These are phyloP conservation scores for Platanthera zijinensis DNA, from an alignment of 106 monocot genomes.

Conservation along the genomic window DNA sequence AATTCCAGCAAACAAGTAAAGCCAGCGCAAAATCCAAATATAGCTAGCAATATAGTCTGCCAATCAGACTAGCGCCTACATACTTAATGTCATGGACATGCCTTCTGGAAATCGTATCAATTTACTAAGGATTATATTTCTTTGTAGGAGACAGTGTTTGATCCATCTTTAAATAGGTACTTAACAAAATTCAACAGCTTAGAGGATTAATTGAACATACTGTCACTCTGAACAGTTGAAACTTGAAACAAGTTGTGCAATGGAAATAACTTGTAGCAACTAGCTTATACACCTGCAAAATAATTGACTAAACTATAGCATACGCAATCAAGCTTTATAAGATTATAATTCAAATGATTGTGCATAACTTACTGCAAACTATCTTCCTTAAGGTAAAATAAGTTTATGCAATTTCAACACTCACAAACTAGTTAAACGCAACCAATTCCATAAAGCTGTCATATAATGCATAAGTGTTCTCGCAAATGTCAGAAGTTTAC, in stretches of 20 bases:
- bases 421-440: neutral
- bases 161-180: neutral
- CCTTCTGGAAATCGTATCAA: neutral
- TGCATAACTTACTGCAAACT: neutral
- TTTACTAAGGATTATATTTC: neutral
- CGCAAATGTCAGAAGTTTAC: neutral
- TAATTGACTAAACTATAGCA: neutral
- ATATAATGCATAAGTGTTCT: neutral
- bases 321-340: neutral
- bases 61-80: neutral
- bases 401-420: no score
- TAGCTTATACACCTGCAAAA: neutral
- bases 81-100: neutral
- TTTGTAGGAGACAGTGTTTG: neutral
- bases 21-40: neutral
- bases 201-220: no score
- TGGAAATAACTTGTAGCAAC: no score
- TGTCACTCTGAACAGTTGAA: no score
- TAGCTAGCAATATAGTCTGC: neutral
- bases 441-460: neutral
- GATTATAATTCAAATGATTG: neutral
- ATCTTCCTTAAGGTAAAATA: no score
- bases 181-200: no score
- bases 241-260: no score
- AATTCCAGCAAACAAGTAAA: neutral